Evolutionary conservation across 2,329 filamentous ascomycete species (phyloP), one percentile per base, ranked within the genome.

Genomic region (Alternaria brassicicola): DNA sequence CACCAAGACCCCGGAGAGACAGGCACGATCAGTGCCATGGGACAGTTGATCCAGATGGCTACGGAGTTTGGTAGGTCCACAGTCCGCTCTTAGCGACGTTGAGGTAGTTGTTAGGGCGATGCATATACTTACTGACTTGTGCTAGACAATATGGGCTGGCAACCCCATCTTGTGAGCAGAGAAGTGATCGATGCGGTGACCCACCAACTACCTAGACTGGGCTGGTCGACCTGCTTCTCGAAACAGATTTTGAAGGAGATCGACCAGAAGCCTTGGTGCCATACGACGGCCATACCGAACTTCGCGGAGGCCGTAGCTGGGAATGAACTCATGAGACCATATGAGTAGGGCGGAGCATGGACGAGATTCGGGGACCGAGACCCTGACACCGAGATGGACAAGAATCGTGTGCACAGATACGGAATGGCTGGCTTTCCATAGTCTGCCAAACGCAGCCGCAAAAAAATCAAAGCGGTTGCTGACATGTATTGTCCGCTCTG

Each of bases 1-100:
- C 53, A 55, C 15, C 53, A 55, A 23, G 53, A 51, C 3, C 53
- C 46, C 1, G 53, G 53, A 2, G 46, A 55, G 38, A 36, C 46
- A 2, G 53, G 53, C 17, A 55, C 39, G 17, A 36, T 55, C 4
- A 55, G 45, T 12, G 35, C 21, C 0, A 41, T 55, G 30, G 53
- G 38, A 17, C 53, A 55, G 39, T 7, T 55, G 30, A 28, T 51
- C 1, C 53, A 55, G 30, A 15, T 55, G 23, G 46, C 53, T 6
- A 55, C 46, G 1, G 36, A 51, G n/a, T 25, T 55, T 5, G 53
- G 53, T 55, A 28, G n/a, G 53, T 19, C 21, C 2, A 41, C n/a
- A n/a, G n/a, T n/a, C n/a, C n/a, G n/a, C n/a, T n/a, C 15, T 15
- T 17, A 15, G 9, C 17, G 12, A 15, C 3, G 3, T 15, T 4